These are phyloP conservation scores for Botrytis paeoniae DNA, from an alignment of 2,329 filamentous ascomycete genomes.

Conservation along the genomic window DNA sequence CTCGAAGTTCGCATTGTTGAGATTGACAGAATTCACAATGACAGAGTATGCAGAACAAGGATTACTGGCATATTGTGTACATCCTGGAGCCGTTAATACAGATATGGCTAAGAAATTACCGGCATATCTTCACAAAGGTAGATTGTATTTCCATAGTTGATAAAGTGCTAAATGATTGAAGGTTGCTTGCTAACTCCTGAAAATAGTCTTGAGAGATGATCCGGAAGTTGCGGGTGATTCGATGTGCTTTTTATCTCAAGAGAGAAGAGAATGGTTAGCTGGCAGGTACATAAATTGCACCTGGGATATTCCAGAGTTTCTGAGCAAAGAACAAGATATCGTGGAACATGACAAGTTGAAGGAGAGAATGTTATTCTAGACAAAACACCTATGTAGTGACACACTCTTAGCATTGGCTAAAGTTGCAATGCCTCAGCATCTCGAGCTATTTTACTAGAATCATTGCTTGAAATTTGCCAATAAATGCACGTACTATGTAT, in stretches of 20 bases:
- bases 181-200: slow-evolving; percentile 8
- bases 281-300: slow-evolving; percentile 44
- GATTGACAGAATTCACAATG: slow-evolving; percentile 49
- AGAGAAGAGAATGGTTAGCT: slow-evolving; percentile 46
- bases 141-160: neutral
- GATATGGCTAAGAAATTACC: slow-evolving; percentile 40
- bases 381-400: neutral
- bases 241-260: slow-evolving; percentile 43
- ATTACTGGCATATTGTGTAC: slow-evolving; percentile 42
- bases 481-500: neutral
- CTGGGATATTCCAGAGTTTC: slow-evolving; percentile 49
- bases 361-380: slow-evolving; percentile 35
- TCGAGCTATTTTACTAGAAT: neutral
- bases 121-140: slow-evolving; percentile 31
- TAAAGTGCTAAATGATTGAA: neutral
- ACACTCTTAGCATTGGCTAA: neutral
- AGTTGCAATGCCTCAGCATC: neutral
- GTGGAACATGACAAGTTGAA: slow-evolving; percentile 39
- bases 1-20: slow-evolving; percentile 48
- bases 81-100: slow-evolving; percentile 44
- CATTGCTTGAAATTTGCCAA: neutral
- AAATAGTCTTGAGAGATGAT: slow-evolving; percentile 39
- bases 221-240: slow-evolving; percentile 44
- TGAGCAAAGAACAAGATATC: slow-evolving; percentile 44
- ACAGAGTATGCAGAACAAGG: slow-evolving; percentile 46